These are phyloP conservation scores for Cladophialophora chaetospira DNA, from an alignment of 2,329 filamentous ascomycete genomes.

Conservation along the genomic window DNA sequence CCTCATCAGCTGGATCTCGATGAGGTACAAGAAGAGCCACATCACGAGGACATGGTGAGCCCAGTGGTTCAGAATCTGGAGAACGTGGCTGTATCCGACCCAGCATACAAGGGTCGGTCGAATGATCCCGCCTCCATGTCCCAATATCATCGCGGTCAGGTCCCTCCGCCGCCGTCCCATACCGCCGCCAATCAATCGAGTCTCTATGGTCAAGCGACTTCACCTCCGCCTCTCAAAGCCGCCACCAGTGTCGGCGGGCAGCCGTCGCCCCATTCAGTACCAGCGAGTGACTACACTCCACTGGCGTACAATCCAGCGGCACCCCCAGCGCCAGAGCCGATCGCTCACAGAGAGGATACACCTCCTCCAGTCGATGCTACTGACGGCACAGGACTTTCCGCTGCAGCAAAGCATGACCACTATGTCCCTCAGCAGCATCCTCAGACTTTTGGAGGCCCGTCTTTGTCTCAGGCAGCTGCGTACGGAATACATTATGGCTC, in stretches of 20 bases:
- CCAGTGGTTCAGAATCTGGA: slow-evolving; percentile 66
- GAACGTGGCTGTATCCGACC: slow-evolving; percentile 60
- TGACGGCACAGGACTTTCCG: slow-evolving; percentile 48
- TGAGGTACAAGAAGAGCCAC: slow-evolving; percentile 43
- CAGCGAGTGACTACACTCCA: slow-evolving; percentile 44
- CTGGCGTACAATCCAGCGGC: slow-evolving; percentile 68
- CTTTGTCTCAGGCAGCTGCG: slow-evolving; percentile 13
- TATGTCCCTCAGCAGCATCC: slow-evolving; percentile 33
- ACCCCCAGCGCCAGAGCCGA: slow-evolving; percentile 65
- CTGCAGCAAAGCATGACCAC: slow-evolving; percentile 45
- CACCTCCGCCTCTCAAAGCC: slow-evolving; percentile 13
- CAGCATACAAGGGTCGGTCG: slow-evolving; percentile 49
- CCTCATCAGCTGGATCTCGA: slow-evolving; percentile 47
- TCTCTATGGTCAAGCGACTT: slow-evolving; percentile 15
- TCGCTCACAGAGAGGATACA: slow-evolving; percentile 66
- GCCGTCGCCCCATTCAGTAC: slow-evolving; percentile 11
- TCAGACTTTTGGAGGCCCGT: slow-evolving; percentile 33
- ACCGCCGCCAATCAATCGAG: slow-evolving; percentile 3
- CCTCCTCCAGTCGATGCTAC: slow-evolving; percentile 62
- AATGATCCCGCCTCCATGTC: slow-evolving; percentile 33
- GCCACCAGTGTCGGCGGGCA: slow-evolving; percentile 14
- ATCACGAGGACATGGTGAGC: slow-evolving; percentile 46
- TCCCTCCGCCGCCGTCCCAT: slow-evolving; percentile 27
- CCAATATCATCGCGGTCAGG: slow-evolving; percentile 33
- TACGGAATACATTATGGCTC: slow-evolving; percentile 27